Percentiles rank a stretch among this genome's conserved stretches.
Conservation (phyloP, 495 filamentous ascomycete genomes). For the Schizothecium vesticola region DNA sequence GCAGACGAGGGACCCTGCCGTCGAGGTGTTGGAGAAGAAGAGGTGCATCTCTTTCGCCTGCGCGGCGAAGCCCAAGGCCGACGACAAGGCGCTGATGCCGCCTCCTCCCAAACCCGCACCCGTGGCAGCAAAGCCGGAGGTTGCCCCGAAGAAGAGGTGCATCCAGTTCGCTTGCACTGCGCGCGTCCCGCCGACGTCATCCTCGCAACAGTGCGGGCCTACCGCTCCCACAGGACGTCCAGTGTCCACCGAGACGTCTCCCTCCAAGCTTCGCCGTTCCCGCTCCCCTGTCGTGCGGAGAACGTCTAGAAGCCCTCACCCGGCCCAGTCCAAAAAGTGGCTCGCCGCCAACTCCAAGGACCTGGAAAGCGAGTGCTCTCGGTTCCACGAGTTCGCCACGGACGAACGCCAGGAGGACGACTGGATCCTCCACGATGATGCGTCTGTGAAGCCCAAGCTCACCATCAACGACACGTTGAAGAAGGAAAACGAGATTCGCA, state of each 20-base stretch:
- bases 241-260: constrained; percentile 12
- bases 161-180: constrained; percentile 50
- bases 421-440: constrained; percentile 66
- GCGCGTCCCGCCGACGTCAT: constrained; percentile 4
- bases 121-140: constrained; percentile 23
- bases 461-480: constrained; percentile 85
- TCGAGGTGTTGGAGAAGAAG: constrained; percentile 48
- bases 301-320: constrained; percentile 29
- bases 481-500: constrained; percentile 84
- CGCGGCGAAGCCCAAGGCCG: constrained; percentile 41
- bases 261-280: constrained; percentile 45
- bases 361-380: constrained; percentile 60
- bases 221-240: constrained; percentile 19
- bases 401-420: constrained; percentile 75
- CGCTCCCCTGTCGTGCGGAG: constrained; percentile 43
- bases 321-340: constrained; percentile 37
- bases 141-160: constrained; percentile 36
- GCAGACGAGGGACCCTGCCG: constrained; percentile 23
- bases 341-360: constrained; percentile 47
- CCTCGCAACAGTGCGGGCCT: constrained; percentile 11
- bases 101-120: constrained; percentile 19
- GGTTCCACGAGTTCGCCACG: constrained; percentile 92
- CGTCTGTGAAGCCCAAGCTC: constrained; percentile 58
- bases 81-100: constrained; percentile 25
- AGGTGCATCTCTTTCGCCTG: constrained; percentile 93